phyloP scores from a whole-genome alignment of 345 rosid species.

The Arabidopsis thaliana region TAIR10.1 NC_003071.7:16506001-16506500 shows the following conservation, averaged over 20 bases:
- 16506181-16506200: slow-evolving; percentile 11
- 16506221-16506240: background rate
- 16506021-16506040: background rate
- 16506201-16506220: background rate
- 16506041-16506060: background rate
- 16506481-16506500: no score
- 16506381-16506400: background rate
- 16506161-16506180: slow-evolving; percentile 24
- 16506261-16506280: background rate
- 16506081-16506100: slow-evolving; percentile 6
- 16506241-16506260: background rate
- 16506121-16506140: background rate
- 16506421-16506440: no score
- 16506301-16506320: background rate
- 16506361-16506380: no score
- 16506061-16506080: slow-evolving; percentile 14
- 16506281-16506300: background rate
- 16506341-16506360: background rate
- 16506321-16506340: background rate
- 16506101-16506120: slow-evolving; percentile 34
- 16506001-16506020: background rate
- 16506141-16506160: slow-evolving; percentile 8
- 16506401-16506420: background rate
- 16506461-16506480: no score
- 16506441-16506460: no score